Evolutionary conservation across 2,329 filamentous ascomycete species (phyloP).

Genomic region (Periconia digitata): DNA sequence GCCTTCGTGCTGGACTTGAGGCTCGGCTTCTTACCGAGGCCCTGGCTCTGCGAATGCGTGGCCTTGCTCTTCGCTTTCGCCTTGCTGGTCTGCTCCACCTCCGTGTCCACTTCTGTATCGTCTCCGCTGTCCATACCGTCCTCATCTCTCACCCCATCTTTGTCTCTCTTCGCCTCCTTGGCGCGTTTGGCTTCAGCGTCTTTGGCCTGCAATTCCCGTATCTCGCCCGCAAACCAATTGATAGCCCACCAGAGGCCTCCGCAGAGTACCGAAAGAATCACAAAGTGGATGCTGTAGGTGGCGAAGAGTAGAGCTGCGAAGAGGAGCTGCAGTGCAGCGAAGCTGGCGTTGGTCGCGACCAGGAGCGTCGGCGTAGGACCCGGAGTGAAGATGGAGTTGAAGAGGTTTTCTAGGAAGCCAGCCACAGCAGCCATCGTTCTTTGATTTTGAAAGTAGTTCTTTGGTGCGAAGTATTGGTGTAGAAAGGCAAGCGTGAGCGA

Average conservation of each 20-base stretch:
- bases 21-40: conserved; percentile 9
- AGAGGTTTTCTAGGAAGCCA: conserved; percentile 71
- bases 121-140: conserved; percentile 48
- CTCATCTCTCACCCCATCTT: conserved; percentile 23
- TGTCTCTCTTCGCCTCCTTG: conserved; percentile 37
- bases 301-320: conserved; percentile 74
- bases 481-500: conserved; percentile 7
- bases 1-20: conserved; percentile 17
- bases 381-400: conserved; percentile 90
- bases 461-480: neutral
- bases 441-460: conserved; percentile 1
- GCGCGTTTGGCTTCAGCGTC: conserved; percentile 54
- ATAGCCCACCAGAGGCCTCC: conserved; percentile 88
- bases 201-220: conserved; percentile 50
- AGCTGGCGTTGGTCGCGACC: conserved; percentile 85
- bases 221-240: conserved; percentile 89
- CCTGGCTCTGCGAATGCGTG: neutral
- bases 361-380: conserved; percentile 87
- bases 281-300: conserved; percentile 87
- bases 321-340: conserved; percentile 79
- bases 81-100: conserved; percentile 32
- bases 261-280: conserved; percentile 76
- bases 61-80: conserved; percentile 13
- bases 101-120: conserved; percentile 49
- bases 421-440: conserved; percentile 51